Evolutionary conservation across 2,329 filamentous ascomycete genomes (phyloP), one percentile per base, ranked within the genome.

Genomic region (Diaporthe helianthi): DNA sequence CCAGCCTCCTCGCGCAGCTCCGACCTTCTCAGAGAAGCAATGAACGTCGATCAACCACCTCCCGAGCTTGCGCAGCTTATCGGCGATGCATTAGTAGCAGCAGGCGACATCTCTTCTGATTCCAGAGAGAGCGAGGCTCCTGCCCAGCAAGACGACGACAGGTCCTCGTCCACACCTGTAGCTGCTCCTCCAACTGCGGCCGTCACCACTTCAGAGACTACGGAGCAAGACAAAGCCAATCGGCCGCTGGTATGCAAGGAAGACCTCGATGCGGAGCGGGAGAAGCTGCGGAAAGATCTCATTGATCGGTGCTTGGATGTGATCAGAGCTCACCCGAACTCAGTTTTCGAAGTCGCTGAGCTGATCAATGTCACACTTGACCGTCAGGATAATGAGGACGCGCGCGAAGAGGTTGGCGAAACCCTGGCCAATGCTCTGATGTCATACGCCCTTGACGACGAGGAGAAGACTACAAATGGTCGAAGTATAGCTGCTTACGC

Each of bases 301-400:
- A 94, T 98, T 70, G 94, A 98, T 74, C 92, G 93, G 69, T 97
- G 93, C 73, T 84, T 99, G 26, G 94, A 98, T 75, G 90, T 98
- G 41, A 90, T 99, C 65, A 92, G 95, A 77, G 90, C 91, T 46
- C 94, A 98, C 74, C 91, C 94, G 17, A 90, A 93, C 73, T 90
- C 95, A 13, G 97, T 96, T 0, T 96, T 98, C 74, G 95, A 98
- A 76, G 85, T 99, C 55, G 89, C 94, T 0, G 94, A 98, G 75
- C 84, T 99, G 24, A 94, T 99, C 67, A 87, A 87, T 46, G 90
- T 91, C 4, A 90, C 93, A 29, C 87, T 91, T 82, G 73, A 87
- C 77, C 76, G 89, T 87, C 77, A 88, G 79, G 73, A 86, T 79
- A 74, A 86, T 79, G 76, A 87, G 79, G 83, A 86, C 67, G 76